Evolutionary conservation across 768 basidiomycete species (phyloP).

Genomic region (Boletus rex-veris): DNA sequence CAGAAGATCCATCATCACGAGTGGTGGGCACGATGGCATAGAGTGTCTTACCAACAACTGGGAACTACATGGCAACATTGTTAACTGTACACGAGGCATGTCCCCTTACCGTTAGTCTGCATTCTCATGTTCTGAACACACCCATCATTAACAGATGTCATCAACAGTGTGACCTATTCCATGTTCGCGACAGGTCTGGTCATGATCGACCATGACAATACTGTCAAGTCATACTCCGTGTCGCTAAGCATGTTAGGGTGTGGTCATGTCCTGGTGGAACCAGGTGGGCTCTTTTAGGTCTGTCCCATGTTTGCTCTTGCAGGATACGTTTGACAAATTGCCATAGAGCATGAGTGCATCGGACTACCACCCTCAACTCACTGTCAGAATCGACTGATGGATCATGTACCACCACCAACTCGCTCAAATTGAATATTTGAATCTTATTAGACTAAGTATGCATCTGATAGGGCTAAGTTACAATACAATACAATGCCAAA

Average conservation of each 20-base stretch:
- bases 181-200: slow-evolving; percentile 65
- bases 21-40: slow-evolving; percentile 79
- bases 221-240: slow-evolving; percentile 69
- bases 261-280: slow-evolving; percentile 69
- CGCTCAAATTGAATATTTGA: slow-evolving; percentile 41
- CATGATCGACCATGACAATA: slow-evolving; percentile 81
- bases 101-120: background rate
- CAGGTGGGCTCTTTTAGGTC: slow-evolving; percentile 83
- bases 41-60: slow-evolving; percentile 75
- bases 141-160: slow-evolving; percentile 51
- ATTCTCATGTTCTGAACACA: background rate
- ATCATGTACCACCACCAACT: slow-evolving; percentile 69
- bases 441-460: too few relatives aligned
- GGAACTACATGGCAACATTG: slow-evolving; percentile 59
- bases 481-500: too few relatives aligned
- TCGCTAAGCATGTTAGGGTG: slow-evolving; percentile 71
- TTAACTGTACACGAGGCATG: slow-evolving; percentile 76
- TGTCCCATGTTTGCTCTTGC: slow-evolving; percentile 19
- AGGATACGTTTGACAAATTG: background rate
- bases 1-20: slow-evolving; percentile 71
- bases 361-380: slow-evolving; percentile 84
- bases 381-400: slow-evolving; percentile 84
- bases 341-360: slow-evolving; percentile 67
- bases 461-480: too few relatives aligned
- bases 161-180: slow-evolving; percentile 62